These are phyloP conservation scores for Eutypella sp. DNA, from an alignment of 2,329 filamentous ascomycete genomes.

Conservation along the genomic window DNA sequence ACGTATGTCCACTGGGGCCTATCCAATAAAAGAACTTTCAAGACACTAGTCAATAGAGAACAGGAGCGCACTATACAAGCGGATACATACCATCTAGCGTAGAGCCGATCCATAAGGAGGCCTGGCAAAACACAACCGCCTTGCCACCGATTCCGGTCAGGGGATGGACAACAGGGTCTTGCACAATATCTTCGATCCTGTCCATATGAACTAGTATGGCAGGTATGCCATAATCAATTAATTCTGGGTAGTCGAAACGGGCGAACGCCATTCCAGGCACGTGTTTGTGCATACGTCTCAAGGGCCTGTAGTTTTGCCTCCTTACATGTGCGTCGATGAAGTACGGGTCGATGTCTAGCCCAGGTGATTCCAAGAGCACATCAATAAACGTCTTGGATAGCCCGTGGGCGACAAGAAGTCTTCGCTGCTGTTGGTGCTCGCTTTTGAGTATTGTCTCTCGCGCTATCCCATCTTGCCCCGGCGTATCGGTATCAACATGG, in stretches of 20 bases:
- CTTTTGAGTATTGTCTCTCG: too few relatives aligned
- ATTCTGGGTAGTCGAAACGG: slow-evolving; percentile 28
- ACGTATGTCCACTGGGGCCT: slow-evolving; percentile 17
- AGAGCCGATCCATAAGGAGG: slow-evolving; percentile 27
- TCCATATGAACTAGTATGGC: slow-evolving; percentile 2
- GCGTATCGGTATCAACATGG: too few relatives aligned
- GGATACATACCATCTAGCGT: slow-evolving; percentile 16
- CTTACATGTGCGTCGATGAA: slow-evolving; percentile 28
- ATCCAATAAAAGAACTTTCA: slow-evolving; percentile 29
- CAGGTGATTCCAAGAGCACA: slow-evolving; percentile 16
- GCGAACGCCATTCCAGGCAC: slow-evolving; percentile 5
- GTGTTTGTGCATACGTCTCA: slow-evolving; percentile 1
- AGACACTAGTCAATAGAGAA: background rate
- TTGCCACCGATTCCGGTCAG: slow-evolving; percentile 14
- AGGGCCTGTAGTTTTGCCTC: slow-evolving; percentile 20
- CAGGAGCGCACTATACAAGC: background rate
- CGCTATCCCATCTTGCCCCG: too few relatives aligned
- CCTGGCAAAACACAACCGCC: slow-evolving; percentile 27
- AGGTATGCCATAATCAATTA: slow-evolving; percentile 12
- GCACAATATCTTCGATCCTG: slow-evolving; percentile 11
- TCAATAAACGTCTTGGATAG: slow-evolving; percentile 16
- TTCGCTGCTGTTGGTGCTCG: too few relatives aligned
- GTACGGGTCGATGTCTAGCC: slow-evolving; percentile 21
- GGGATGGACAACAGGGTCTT: slow-evolving; percentile 10
- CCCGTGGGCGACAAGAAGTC: slow-evolving; percentile 23